Evolutionary conservation across 2,329 filamentous ascomycete genomes (phyloP).

Genomic region (Diplodia mutila): DNA sequence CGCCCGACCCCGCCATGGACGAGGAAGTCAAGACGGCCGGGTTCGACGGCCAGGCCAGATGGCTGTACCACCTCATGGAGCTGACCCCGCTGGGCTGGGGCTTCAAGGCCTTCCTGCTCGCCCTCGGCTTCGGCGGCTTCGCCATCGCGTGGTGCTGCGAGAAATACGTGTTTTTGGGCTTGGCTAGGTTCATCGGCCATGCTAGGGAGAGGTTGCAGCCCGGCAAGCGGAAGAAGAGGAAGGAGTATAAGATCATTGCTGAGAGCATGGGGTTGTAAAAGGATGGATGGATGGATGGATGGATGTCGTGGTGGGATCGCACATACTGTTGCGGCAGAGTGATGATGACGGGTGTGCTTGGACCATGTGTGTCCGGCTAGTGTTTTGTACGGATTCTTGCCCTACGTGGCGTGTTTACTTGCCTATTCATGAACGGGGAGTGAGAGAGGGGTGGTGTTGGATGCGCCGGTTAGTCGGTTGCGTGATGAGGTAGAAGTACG

Average conservation of each 20-base stretch:
- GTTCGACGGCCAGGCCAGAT: constrained; percentile 50
- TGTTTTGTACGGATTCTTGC: too few relatives aligned
- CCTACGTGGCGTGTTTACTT: too few relatives aligned
- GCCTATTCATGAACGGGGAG: not conserved
- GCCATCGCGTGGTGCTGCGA: constrained; percentile 72
- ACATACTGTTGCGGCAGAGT: too few relatives aligned
- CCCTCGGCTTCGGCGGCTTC: constrained; percentile 72
- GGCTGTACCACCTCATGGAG: constrained; percentile 78
- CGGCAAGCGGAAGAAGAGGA: constrained; percentile 72
- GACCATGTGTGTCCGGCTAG: too few relatives aligned
- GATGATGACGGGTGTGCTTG: too few relatives aligned
- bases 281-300: not conserved
- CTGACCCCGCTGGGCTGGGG: constrained; percentile 73
- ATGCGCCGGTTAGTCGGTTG: not conserved
- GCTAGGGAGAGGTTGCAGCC: constrained; percentile 60
- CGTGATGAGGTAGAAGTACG: too few relatives aligned
- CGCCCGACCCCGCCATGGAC: constrained; percentile 53
- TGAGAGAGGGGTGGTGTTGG: not conserved
- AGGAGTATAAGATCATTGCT: constrained; percentile 80
- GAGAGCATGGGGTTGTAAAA: constrained; percentile 30
- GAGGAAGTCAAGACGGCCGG: not conserved
- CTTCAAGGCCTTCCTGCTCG: constrained; percentile 75
- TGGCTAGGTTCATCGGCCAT: constrained; percentile 70
- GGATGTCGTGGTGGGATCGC: too few relatives aligned
- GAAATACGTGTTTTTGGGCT: constrained; percentile 66